Base-by-base conservation (phyloP, 495 filamentous ascomycete species). In the Zalerion maritima region DNA sequence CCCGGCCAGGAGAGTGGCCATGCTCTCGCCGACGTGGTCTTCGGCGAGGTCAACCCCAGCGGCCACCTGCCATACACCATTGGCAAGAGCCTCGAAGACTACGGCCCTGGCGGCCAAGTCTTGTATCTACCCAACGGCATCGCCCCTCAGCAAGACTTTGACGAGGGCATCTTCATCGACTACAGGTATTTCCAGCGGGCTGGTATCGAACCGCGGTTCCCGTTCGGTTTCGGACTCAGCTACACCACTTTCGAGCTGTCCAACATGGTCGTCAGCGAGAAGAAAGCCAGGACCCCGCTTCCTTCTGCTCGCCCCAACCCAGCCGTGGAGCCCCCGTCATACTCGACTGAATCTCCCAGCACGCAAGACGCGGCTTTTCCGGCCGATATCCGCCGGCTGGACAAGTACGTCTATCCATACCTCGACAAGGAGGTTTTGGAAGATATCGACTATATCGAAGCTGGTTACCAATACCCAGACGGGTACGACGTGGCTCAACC, bases 1-100 rank as follows among this genome's bases (percentile, higher is more conserved):
- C 89, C 89, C 0, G 84, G 86, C 4, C 71, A 94, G 52, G 86
- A 94, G 48, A 85, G 79, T 22, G 89, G 89, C 6, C 80, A 85
- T 28, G 79, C 86, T 1, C 54, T 97, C 5, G 65, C 69, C 1
- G 84, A 94, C 45, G 66, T 97, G 10, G 58, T 94, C 3, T 83
- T 94, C 22, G 89, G 87, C 9, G 73, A 76, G 7, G 62, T 77
- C 13, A 89, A 92, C 42, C 85, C 85, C 2, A 86, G 78, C 18
- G 87, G 87, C 15, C 76, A 78, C 11, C 57, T 94, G 2, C 87
- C 87, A 0, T 97, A 86, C 49, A 97, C 89, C 0, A 77, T 94
- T 31, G 87, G 78, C 20, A 89, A 81, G 42, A 67, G 58, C 0
- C 57, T 84, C 0, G 62, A 73, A 21, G 84, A 94, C 49, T 94